These are phyloP conservation scores for Hibiscus tridactylites DNA, from an alignment of 345 rosid genomes.

Conservation along the genomic window DNA sequence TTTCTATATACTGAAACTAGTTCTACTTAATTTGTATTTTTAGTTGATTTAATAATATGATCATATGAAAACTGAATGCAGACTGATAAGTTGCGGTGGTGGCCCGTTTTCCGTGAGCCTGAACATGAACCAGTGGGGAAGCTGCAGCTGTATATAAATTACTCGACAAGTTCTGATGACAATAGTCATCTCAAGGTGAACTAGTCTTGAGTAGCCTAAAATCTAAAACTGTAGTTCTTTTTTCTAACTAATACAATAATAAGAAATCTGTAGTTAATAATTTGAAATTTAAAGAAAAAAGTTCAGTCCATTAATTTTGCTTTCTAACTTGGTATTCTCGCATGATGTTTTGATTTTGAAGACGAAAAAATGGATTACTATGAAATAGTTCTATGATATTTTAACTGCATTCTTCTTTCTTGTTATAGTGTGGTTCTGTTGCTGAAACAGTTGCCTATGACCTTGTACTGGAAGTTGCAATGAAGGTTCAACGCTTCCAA, in stretches of 20 bases:
- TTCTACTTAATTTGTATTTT: background rate
- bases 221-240: background rate
- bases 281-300: background rate
- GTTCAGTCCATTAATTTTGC: background rate
- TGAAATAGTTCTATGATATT: constrained; percentile 9
- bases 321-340: background rate
- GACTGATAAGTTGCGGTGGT: constrained; percentile 90
- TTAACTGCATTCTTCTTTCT: constrained; percentile 16
- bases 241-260: no score
- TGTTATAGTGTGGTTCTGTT: constrained; percentile 74
- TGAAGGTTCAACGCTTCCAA: constrained; percentile 83
- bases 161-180: constrained; percentile 81
- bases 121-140: constrained; percentile 87
- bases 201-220: background rate
- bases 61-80: constrained; percentile 36
- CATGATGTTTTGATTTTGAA: background rate
- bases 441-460: constrained; percentile 99
- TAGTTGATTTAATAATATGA: constrained; percentile 10
- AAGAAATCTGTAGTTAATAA: background rate
- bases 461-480: constrained; percentile 75
- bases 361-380: background rate
- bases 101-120: constrained; percentile 88
- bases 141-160: constrained; percentile 71
- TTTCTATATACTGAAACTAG: constrained; percentile 5
- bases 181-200: constrained; percentile 70